phyloP scores from a whole-genome alignment of 2,329 filamentous ascomycete species.

The Penicillium nordicum region DNA sequence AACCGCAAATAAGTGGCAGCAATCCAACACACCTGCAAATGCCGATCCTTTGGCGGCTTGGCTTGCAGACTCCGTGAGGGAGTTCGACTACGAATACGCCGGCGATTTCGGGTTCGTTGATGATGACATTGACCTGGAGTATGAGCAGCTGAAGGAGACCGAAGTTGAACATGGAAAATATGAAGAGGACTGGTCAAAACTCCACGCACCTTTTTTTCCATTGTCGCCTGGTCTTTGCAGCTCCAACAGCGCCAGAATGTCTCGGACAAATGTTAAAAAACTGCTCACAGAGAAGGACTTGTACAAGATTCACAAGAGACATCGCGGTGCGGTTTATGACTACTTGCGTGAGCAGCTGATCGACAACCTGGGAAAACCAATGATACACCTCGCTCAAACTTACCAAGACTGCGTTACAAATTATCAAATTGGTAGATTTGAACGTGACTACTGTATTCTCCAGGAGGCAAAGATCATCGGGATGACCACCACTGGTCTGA shows the following conservation, averaged over 20 bases:
- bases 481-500: slow-evolving; percentile 75
- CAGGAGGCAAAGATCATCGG: slow-evolving; percentile 59
- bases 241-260: slow-evolving; percentile 5
- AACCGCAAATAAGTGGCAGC: slow-evolving; percentile 47
- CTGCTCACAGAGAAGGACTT: slow-evolving; percentile 45
- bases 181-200: slow-evolving; percentile 54
- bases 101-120: slow-evolving; percentile 52
- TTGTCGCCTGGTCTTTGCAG: slow-evolving; percentile 44
- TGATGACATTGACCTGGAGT: slow-evolving; percentile 60
- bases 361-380: slow-evolving; percentile 41
- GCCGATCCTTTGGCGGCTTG: slow-evolving; percentile 51
- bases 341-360: slow-evolving; percentile 59
- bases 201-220: slow-evolving; percentile 46
- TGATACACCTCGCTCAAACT: slow-evolving; percentile 50
- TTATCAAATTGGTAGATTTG: slow-evolving; percentile 57
- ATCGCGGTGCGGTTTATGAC: slow-evolving; percentile 65
- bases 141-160: slow-evolving; percentile 59
- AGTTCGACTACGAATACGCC: slow-evolving; percentile 45
- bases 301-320: slow-evolving; percentile 58
- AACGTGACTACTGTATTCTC: slow-evolving; percentile 59
- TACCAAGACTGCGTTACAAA: slow-evolving; percentile 53
- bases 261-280: slow-evolving; percentile 36
- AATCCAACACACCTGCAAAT: slow-evolving; percentile 7
- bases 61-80: slow-evolving; percentile 53
- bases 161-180: slow-evolving; percentile 55